Evolutionary conservation across 2,329 filamentous ascomycete species (phyloP), one percentile per base, ranked within the genome.

Genomic region (Tolypocladium ophioglossoides): DNA sequence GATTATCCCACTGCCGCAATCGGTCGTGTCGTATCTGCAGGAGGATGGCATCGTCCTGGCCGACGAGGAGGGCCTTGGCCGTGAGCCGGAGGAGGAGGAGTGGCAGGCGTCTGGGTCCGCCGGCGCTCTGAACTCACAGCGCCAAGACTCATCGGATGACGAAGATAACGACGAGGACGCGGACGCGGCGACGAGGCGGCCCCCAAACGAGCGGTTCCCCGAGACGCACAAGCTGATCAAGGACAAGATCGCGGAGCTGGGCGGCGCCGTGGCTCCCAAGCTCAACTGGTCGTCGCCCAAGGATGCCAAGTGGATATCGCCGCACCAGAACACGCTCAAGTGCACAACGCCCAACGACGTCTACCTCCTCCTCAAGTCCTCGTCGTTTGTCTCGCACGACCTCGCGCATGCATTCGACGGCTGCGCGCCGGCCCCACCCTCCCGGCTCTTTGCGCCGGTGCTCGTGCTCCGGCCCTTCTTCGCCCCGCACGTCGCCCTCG

Each of bases 251-350:
- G 71, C 77, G 14, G 87, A 91, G 62, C 79, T 97, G 1, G 91
- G 89, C 18, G 92, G 92, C 56, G 83, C 85, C 56, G 91, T 96
- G 10, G 85, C 87, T 2, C 94, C 94, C 0, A 99, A 99, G 71
- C 75, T 99, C 49, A 97, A 97, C 74, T 99, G 94, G 94, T 96
- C 91, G 7, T 86, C 91, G 4, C 94, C 94, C 4, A 96, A 96
- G 69, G 94, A 99, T 67, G 94, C 94, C 10, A 89, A 88, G 24
- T 96, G 91, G 87, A 96, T 99, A 70, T 83, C 80, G 71, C 85
- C 71, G 72, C 68, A 92, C 78, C 71, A 85, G 63, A 99, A 99
- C 70, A 95, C 89, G 49, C 87, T 96, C 73, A 90, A 95, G 69
- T 99, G 94, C 71, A 85, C 84, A 4, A 84, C 83, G 0, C 83